Conservation (phyloP, 805 yeast genomes). For the Komagataella pseudopastoris region DNA sequence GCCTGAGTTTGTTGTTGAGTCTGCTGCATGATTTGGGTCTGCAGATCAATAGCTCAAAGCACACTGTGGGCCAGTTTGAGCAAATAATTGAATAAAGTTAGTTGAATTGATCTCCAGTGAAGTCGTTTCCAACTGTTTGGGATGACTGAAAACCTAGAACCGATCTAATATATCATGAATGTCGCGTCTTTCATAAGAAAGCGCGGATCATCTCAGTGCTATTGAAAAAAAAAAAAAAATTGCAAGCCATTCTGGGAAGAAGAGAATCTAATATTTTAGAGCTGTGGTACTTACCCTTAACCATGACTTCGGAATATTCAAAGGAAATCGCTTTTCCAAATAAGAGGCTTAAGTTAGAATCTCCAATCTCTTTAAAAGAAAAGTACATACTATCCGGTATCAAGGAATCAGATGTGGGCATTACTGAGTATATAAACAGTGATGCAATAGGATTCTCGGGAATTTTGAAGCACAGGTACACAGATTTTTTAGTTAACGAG, state of each 20-base stretch:
- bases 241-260: neutral
- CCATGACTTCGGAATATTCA: neutral
- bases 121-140: neutral
- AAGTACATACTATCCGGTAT: conserved; percentile 22
- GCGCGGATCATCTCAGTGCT: neutral
- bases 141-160: neutral
- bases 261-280: no score
- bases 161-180: no score
- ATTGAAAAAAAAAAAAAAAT: no score
- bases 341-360: neutral
- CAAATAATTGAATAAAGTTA: neutral
- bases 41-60: neutral
- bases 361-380: neutral
- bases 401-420: conserved; percentile 77
- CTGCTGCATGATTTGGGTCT: neutral
- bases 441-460: conserved; percentile 60
- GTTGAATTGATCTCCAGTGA: neutral
- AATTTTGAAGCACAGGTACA: conserved; percentile 72
- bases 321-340: neutral
- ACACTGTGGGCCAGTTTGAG: neutral
- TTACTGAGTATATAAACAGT: conserved; percentile 50
- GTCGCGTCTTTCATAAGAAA: neutral
- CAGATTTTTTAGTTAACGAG: conserved; percentile 91
- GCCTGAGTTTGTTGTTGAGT: conserved; percentile 18
- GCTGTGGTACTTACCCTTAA: neutral